Base-by-base conservation (phyloP, 495 filamentous ascomycete genomes). In the Tetracladium setigerum region DNA sequence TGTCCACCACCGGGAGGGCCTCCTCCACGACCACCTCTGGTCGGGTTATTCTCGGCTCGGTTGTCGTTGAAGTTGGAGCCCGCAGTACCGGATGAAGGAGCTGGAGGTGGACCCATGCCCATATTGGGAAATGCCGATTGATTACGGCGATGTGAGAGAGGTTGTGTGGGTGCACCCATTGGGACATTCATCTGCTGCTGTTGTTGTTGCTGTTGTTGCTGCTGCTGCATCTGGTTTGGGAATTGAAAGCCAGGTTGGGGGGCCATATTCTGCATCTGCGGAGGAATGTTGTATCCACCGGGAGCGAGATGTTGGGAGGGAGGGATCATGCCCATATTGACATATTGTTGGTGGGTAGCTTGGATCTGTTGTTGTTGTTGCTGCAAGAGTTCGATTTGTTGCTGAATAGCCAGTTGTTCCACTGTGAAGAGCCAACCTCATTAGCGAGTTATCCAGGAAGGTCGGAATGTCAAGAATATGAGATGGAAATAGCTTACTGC, bases 301-400 rank as follows among this genome's bases (percentile, higher is more conserved):
- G 78, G 76, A 44, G 78, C 75, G 31, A 96, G 65, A 56, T 81
- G 71, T 66, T 96, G 90, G 49, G 84, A 83, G 31, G 84, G 85
- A 49, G 82, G 84, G 53, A 98, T 76, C 72, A 97, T 83, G 55
- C 88, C 88, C 86, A 97, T 91, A 63, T 94, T 92, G 49, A 94
- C 85, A 68, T 95, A 97, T 64, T 97, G 91, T 66, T 95, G 90
- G 56, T 96, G 89, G 43, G 88, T 89, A 45, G 86, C 86, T 62
- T 91, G 85, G 64, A 97, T 94, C 62, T 97, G 94, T 67, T 97
- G 94, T 61, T 98, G 92, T 62, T 97, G 94, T 63, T 95, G 89
- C 69, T 98, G 92, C 55, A 98, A 78, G 67, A 91, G 74, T 69
- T 98, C 90, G 62, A 97, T 96, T 67, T 98, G 92, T 73, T 97